phyloP scores from a whole-genome alignment of 139 green algal genomes.

The Yamagishiella unicocca region DNA sequence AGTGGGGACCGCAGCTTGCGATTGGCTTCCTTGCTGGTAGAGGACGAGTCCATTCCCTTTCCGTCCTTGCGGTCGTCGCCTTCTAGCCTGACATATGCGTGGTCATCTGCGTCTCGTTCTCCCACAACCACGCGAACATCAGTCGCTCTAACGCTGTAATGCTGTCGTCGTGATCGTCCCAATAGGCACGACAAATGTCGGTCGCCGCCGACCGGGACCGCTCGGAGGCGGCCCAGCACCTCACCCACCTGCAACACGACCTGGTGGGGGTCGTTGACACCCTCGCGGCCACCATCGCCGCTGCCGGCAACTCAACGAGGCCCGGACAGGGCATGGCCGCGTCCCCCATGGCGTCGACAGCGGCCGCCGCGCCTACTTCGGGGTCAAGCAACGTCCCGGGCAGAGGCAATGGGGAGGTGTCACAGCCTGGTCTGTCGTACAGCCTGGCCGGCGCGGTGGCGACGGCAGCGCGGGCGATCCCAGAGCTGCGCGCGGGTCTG shows the following conservation, averaged over 20 bases:
- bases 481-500: slow-evolving; percentile 23
- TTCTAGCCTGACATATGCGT: no score
- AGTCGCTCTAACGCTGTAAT: no score
- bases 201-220: slow-evolving; percentile 2
- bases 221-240: background rate
- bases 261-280: background rate
- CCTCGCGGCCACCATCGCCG: background rate
- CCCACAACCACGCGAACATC: no score
- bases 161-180: no score
- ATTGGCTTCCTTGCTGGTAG: no score
- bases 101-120: no score
- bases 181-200: slow-evolving; percentile 9
- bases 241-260: background rate
- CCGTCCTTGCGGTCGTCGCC: no score
- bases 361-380: background rate
- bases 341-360: background rate
- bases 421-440: background rate
- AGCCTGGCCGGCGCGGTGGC: background rate
- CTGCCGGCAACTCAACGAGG: background rate
- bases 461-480: background rate
- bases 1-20: no score
- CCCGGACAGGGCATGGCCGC: background rate
- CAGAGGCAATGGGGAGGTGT: background rate
- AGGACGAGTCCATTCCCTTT: no score
- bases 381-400: background rate